Evolutionary conservation across 169 alveolate species (phyloP).

Genomic region (Plasmodium relictum): DNA sequence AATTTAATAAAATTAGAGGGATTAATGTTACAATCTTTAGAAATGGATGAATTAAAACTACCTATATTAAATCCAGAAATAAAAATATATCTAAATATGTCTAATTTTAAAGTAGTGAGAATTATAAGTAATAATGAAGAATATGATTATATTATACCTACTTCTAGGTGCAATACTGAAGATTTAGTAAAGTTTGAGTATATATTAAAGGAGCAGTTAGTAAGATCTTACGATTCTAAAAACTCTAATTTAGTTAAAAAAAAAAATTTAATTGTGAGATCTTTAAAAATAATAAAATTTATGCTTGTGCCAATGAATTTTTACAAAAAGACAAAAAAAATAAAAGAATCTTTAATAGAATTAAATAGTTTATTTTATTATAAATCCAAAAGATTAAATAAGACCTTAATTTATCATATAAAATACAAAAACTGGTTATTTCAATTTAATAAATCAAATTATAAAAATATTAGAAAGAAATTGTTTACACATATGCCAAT

Average conservation of each 20-base stretch:
- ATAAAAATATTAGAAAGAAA: neutral
- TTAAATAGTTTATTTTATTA: slow-evolving; percentile 31
- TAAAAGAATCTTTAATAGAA: slow-evolving; percentile 17
- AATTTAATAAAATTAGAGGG: slow-evolving; percentile 16
- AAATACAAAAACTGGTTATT: neutral
- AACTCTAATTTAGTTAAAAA: slow-evolving; percentile 32
- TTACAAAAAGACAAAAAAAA: slow-evolving; percentile 13
- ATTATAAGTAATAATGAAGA: neutral
- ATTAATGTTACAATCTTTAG: slow-evolving; percentile 30
- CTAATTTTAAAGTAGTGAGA: slow-evolving; percentile 19
- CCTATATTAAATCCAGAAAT: slow-evolving; percentile 26
- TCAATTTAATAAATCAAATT: neutral
- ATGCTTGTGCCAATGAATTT: slow-evolving; percentile 37
- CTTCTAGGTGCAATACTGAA: slow-evolving; percentile 7
- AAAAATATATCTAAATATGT: slow-evolving; percentile 1
- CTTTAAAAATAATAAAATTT: slow-evolving; percentile 56
- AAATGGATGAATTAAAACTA: slow-evolving; percentile 34
- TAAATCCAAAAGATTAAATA: neutral
- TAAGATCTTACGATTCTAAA: slow-evolving; percentile 15
- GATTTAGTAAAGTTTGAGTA: slow-evolving; percentile 61
- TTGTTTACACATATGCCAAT: slow-evolving; percentile 36
- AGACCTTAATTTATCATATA: neutral
- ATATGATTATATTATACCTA: slow-evolving; percentile 13
- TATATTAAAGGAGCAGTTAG: slow-evolving; percentile 18
- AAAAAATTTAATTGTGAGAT: slow-evolving; percentile 22